Percentiles rank a stretch among this genome's conserved stretches.
Evolutionary conservation across 768 basidiomycete genomes (phyloP).

Genomic region (Leccinum boreale): DNA sequence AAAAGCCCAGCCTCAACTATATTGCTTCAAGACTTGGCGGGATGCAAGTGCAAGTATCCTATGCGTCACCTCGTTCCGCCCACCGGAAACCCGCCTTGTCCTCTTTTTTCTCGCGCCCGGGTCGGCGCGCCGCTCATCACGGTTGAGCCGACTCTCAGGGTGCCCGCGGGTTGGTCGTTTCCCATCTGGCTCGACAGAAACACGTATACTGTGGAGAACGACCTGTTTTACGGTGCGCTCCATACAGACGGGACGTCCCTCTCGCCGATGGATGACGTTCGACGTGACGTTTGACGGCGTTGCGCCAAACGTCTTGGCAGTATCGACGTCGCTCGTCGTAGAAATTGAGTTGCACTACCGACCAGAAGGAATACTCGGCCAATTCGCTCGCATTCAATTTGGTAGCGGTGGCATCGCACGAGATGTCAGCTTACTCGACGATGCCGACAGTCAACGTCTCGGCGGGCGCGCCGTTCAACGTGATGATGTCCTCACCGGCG

Average conservation of each 20-base stretch:
- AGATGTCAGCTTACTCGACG: slow-evolving; percentile 49
- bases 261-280: slow-evolving; percentile 73
- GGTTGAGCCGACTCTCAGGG: slow-evolving; percentile 55
- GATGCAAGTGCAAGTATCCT: too few species aligned
- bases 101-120: slow-evolving; percentile 62
- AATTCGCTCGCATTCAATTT: slow-evolving; percentile 58
- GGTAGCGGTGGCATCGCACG: slow-evolving; percentile 58
- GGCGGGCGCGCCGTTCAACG: slow-evolving; percentile 46
- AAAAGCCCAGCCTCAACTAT: too few species aligned
- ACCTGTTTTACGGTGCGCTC: slow-evolving; percentile 61
- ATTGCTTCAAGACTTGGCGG: too few species aligned
- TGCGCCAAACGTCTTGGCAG: slow-evolving; percentile 48
- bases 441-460: slow-evolving; percentile 75
- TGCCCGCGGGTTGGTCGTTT: slow-evolving; percentile 85
- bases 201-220: slow-evolving; percentile 50
- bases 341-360: slow-evolving; percentile 61
- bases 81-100: slow-evolving; percentile 49
- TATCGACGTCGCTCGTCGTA: slow-evolving; percentile 40
- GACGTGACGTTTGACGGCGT: slow-evolving; percentile 81
- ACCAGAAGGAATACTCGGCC: slow-evolving; percentile 69
- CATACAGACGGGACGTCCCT: slow-evolving; percentile 63
- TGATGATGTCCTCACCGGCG: slow-evolving; percentile 48
- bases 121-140: slow-evolving; percentile 48
- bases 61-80: too few species aligned
- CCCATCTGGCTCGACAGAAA: slow-evolving; percentile 75